Evolutionary conservation across 2,329 filamentous ascomycete species (phyloP), one percentile per base, ranked within the genome.

Genomic region (Nannizziopsis arthrosporioides): DNA sequence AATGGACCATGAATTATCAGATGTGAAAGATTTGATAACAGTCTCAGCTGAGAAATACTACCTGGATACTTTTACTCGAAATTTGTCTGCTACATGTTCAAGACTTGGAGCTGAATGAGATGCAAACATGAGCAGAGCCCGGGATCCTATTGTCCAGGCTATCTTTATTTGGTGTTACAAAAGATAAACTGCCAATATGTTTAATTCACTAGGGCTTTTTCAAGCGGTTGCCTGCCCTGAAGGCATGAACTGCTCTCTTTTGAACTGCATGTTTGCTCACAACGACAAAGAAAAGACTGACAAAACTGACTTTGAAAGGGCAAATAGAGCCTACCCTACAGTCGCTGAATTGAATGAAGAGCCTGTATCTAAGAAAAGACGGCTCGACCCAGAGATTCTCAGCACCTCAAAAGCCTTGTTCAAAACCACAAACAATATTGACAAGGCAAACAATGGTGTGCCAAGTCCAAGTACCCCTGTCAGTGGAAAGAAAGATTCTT

Each of bases 191-290:
- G 17, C 44, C 49, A 64, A 48, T 36, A 78, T 78, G 74, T 79
- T 78, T 59, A 61, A 71, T 19, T 65, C 73, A n/a, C 67, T 73
- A 10, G 74, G 73, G n/a, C 61, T 76, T 6, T 77, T 78, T 63
- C 73, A 70, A 50, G 62, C 64, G 37, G 63, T 76, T 37, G 56
- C 65, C 22, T 82, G 78, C 59, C 78, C 78, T 7, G 66, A 70
- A 52, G 69, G 68, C 11, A 56, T 62, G 22, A 53, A 62, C 50
- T 82, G 78, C 61, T 57, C 61, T 27, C 63, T 81, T 10, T 64
- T 73, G 11, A 71, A 72, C 53, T 82, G 78, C 63, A 72, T 81
- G 15, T 82, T 81, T 62, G 68, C 64, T 10, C 78, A 82, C 61
- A 36, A 38, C 49, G 15, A 53, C 53, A 41, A 57, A 56, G 39